Conservation (phyloP, 306 rosid genomes). For the Quercus rubra region DNA sequence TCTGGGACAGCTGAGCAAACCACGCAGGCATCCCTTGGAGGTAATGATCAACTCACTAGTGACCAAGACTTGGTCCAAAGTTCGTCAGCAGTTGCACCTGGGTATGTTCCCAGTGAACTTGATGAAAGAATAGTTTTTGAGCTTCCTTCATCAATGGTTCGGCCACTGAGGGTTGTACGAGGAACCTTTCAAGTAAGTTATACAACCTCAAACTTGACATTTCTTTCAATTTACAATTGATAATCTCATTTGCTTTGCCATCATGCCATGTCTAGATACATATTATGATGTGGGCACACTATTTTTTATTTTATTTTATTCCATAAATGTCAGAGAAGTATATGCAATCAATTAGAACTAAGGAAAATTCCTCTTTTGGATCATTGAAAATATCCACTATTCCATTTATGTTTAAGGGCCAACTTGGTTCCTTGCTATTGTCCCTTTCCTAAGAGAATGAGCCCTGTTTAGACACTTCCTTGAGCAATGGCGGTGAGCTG, state of each 20-base stretch:
- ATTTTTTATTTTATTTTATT: not conserved
- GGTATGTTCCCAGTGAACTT: conserved; percentile 79
- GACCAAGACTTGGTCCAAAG: conserved; percentile 52
- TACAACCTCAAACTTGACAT: conserved; percentile 12
- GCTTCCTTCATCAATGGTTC: conserved; percentile 89
- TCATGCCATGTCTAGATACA: not conserved
- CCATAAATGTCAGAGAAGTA: not conserved
- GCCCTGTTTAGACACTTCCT: not conserved
- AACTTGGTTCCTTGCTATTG: not conserved
- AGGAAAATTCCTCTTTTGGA: not conserved
- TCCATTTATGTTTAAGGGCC: not conserved
- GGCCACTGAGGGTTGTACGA: conserved; percentile 72
- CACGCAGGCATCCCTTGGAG: conserved; percentile 36
- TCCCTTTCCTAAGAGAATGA: not conserved
- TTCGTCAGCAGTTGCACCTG: conserved; percentile 65
- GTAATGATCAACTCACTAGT: conserved; percentile 44
- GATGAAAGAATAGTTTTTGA: conserved; percentile 93
- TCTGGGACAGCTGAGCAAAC: conserved; percentile 49
- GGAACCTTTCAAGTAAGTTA: conserved; percentile 94
- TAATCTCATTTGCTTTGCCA: not conserved
- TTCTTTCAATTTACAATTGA: conserved; percentile 2
- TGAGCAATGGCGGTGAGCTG: not conserved
- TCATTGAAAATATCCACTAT: not conserved
- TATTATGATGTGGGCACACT: not conserved
- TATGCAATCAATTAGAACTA: not conserved